A percentile compares a stretch with the other conserved stretches of the same genome.
phyloP scores from a whole-genome alignment of 2,329 filamentous ascomycete species.

The Graphilbum sp. region DNA sequence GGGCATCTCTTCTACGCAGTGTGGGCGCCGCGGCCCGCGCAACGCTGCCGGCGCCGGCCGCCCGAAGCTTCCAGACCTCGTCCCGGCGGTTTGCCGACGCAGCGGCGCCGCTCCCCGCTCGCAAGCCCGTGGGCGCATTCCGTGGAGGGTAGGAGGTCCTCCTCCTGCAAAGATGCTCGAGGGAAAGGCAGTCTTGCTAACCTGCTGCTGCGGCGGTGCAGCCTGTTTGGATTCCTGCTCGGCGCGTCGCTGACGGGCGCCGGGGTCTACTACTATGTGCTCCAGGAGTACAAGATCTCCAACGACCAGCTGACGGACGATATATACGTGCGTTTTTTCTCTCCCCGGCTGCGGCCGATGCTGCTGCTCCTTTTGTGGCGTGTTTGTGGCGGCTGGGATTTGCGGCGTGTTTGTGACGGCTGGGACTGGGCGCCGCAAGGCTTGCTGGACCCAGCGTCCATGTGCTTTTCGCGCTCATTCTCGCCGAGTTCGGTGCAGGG shows the following conservation, averaged over 20 bases:
- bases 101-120: constrained; percentile 32
- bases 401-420: too few species aligned
- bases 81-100: constrained; percentile 25
- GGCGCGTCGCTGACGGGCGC: constrained; percentile 65
- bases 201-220: too few species aligned
- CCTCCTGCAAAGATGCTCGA: neutral
- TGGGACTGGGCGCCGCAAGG: too few species aligned
- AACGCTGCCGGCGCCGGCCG: constrained; percentile 8
- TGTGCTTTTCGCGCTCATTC: too few species aligned
- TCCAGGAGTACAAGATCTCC: constrained; percentile 84
- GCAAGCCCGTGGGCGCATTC: constrained; percentile 43
- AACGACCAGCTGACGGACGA: constrained; percentile 91
- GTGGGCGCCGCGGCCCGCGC: constrained; percentile 19
- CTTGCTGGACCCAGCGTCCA: too few species aligned
- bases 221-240: constrained; percentile 81
- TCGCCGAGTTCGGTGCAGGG: neutral
- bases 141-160: constrained; percentile 36
- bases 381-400: too few species aligned
- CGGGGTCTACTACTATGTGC: constrained; percentile 78
- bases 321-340: constrained; percentile 89
- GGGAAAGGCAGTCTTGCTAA: neutral
- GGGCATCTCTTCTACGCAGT: too few species aligned
- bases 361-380: too few species aligned
- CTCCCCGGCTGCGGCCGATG: too few species aligned
- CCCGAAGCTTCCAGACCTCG: constrained; percentile 35